These are phyloP conservation scores for Platanthera guangdongensis DNA, from an alignment of 106 monocot genomes.

Conservation along the genomic window DNA sequence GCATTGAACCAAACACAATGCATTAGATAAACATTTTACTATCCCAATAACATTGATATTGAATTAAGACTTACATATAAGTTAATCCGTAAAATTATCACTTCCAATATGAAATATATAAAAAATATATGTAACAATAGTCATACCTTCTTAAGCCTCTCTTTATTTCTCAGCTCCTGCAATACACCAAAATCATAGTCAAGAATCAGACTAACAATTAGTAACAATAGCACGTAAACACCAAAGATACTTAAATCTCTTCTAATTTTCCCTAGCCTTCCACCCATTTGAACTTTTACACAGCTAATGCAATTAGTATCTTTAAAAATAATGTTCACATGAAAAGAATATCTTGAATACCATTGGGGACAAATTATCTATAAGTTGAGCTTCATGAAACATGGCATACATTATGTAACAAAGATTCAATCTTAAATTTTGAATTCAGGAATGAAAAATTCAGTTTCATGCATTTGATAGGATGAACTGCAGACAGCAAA, in stretches of 20 bases:
- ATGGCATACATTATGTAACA: neutral
- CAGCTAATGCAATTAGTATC: neutral
- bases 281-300: neutral
- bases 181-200: conserved; percentile 4
- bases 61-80: neutral
- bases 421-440: neutral
- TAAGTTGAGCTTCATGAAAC: neutral
- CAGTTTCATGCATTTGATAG: neutral
- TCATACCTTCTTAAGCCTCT: conserved; percentile 10
- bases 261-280: neutral
- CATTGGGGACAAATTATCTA: neutral
- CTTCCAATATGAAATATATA: neutral
- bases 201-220: neutral
- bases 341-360: neutral
- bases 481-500: neutral
- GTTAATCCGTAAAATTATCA: neutral
- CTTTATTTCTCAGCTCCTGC: neutral
- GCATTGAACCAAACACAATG: too few relatives aligned
- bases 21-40: too few relatives aligned
- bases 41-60: too few relatives aligned
- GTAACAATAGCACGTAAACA: neutral
- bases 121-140: neutral
- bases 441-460: neutral
- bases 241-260: neutral
- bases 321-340: neutral